Evolutionary conservation across 2,329 filamentous ascomycete genomes (phyloP).

Genomic region (Trichoderma oligosporum): DNA sequence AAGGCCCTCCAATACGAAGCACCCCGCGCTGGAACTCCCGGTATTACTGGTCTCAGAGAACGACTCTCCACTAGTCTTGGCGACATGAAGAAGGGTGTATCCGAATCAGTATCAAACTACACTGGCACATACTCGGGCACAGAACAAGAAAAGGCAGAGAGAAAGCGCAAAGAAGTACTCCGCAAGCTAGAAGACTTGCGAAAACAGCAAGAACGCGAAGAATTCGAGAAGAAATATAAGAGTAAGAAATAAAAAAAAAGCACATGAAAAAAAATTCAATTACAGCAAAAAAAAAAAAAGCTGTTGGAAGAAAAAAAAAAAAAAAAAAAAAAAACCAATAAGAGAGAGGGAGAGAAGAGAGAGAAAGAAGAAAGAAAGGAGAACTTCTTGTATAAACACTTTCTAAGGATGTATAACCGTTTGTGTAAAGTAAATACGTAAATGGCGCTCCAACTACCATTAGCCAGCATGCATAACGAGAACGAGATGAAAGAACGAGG

Average conservation of each 20-base stretch:
- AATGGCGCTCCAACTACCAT: neutral
- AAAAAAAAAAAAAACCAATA: neutral
- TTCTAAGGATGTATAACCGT: constrained; percentile 2
- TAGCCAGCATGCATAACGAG: neutral
- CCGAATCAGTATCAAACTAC: constrained; percentile 33
- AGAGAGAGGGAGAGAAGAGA: neutral
- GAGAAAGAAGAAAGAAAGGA: neutral
- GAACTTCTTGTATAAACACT: constrained; percentile 5
- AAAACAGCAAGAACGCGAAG: constrained; percentile 35
- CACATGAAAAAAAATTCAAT: no score
- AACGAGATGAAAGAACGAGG: neutral
- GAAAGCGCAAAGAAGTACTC: constrained; percentile 34
- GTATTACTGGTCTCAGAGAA: constrained; percentile 23
- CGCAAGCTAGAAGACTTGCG: constrained; percentile 36
- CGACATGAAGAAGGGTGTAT: constrained; percentile 39
- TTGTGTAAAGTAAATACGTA: constrained; percentile 10
- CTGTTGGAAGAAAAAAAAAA: neutral
- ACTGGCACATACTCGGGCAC: constrained; percentile 34
- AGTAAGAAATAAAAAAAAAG: constrained; percentile 23
- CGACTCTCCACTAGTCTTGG: constrained; percentile 33
- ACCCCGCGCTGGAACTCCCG: constrained; percentile 27
- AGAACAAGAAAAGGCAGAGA: constrained; percentile 35
- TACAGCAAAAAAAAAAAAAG: neutral
- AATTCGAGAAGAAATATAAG: constrained; percentile 43
- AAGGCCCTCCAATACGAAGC: constrained; percentile 34